Evolutionary conservation across 495 filamentous ascomycete genomes (phyloP).

Genomic region (Daldinia caldariorum): DNA sequence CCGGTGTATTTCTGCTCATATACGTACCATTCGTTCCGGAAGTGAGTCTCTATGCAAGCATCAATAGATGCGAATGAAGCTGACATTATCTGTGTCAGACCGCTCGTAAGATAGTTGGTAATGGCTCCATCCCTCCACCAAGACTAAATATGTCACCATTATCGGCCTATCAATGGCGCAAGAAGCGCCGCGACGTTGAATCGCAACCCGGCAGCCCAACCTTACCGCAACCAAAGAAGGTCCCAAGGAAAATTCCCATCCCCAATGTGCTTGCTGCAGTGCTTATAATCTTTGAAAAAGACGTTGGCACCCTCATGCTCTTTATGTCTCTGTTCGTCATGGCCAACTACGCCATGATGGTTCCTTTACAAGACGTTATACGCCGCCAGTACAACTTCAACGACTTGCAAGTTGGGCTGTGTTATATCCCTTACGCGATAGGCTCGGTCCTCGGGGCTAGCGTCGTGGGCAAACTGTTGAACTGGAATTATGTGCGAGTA

Average conservation of each 20-base stretch:
- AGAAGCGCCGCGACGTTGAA: background rate
- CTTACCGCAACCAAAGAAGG: background rate
- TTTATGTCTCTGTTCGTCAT: conserved; percentile 10
- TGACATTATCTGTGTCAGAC: background rate
- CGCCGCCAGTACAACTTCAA: conserved; percentile 6
- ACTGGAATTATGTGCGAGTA: conserved; percentile 14
- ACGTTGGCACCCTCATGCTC: conserved; percentile 5
- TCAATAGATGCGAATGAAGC: background rate
- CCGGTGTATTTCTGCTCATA: conserved; percentile 11
- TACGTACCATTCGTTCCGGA: conserved; percentile 6
- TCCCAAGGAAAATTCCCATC: conserved; percentile 1
- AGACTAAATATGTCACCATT: background rate
- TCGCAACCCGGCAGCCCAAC: background rate
- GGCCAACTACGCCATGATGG: conserved; percentile 9
- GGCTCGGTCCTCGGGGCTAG: background rate
- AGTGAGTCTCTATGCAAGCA: background rate
- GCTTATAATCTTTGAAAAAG: conserved; percentile 10
- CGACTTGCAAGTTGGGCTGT: conserved; percentile 8
- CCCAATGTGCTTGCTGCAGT: conserved; percentile 13
- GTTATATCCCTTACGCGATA: conserved; percentile 9
- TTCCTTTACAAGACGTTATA: conserved; percentile 7
- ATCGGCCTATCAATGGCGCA: background rate
- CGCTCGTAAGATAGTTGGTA: conserved; percentile 12
- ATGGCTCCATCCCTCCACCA: conserved; percentile 13
- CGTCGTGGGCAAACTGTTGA: conserved; percentile 1